Percentiles rank a stretch among this genome's conserved stretches.
Evolutionary conservation across 73 alveolate species (phyloP).

Genomic region (Uronychia setigera): DNA sequence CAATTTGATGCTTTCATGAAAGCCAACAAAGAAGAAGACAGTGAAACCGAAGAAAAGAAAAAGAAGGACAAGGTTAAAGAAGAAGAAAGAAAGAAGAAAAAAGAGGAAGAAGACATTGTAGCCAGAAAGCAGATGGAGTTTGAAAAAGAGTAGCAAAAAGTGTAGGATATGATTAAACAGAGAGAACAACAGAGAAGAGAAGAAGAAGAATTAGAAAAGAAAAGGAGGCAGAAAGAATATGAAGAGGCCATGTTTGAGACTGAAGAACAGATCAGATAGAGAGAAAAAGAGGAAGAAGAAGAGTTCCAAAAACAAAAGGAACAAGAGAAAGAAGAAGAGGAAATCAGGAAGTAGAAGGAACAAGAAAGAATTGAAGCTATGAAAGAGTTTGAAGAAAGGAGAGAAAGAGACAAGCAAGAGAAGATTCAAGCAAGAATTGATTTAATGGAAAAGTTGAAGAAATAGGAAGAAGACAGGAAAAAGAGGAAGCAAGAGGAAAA

Average conservation of each 20-base stretch:
- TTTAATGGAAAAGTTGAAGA: slow-evolving; percentile 47
- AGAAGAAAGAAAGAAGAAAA: not conserved
- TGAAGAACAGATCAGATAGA: not conserved
- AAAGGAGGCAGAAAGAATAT: slow-evolving; percentile 13
- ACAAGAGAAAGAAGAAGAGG: slow-evolving; percentile 18
- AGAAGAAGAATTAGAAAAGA: not conserved
- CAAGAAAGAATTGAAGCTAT: slow-evolving; percentile 13
- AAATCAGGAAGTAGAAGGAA: slow-evolving; percentile 14
- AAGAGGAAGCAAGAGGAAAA: slow-evolving; percentile 40
- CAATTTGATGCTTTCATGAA: slow-evolving; percentile 28
- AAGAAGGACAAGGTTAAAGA: not conserved
- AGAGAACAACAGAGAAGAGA: not conserved
- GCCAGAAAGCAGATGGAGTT: not conserved
- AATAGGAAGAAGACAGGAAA: slow-evolving; percentile 54
- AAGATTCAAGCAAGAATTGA: slow-evolving; percentile 35
- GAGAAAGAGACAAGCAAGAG: slow-evolving; percentile 22
- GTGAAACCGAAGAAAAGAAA: not conserved
- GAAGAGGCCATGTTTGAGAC: not conserved
- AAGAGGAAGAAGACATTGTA: not conserved
- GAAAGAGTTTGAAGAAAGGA: slow-evolving; percentile 13
- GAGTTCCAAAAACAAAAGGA: not conserved
- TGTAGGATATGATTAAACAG: not conserved
- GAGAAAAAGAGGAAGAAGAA: slow-evolving; percentile 1
- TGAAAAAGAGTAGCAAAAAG: not conserved
- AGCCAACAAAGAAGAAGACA: not conserved